These are phyloP conservation scores for Thalassia testudinum DNA, from an alignment of 116 monocot species.

Conservation along the genomic window DNA sequence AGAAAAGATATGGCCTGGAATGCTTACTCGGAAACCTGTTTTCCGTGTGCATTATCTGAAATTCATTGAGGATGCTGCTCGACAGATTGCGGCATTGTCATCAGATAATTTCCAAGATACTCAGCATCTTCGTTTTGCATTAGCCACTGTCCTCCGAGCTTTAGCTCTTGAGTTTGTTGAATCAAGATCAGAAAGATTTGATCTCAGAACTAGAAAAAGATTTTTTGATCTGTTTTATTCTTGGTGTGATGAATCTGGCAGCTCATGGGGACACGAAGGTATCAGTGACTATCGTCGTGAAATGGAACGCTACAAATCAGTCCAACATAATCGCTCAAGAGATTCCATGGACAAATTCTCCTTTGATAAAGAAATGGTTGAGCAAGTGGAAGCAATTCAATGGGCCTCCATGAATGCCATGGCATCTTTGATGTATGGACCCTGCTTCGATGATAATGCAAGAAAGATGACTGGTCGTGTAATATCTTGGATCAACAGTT, in stretches of 20 bases:
- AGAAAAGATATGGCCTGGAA: conserved; percentile 96
- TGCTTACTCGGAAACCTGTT: conserved; percentile 54
- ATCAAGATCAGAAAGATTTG: conserved; percentile 73
- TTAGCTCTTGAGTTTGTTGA: conserved; percentile 90
- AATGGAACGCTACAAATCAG: conserved; percentile 76
- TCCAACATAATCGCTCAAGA: conserved; percentile 74
- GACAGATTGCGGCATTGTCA: conserved; percentile 20
- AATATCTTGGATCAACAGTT: conserved; percentile 80
- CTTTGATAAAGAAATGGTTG: conserved; percentile 81
- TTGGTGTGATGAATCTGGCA: conserved; percentile 79
- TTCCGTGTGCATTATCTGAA: conserved; percentile 65
- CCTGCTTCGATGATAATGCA: conserved; percentile 96
- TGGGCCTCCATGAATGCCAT: conserved; percentile 96
- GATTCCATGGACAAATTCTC: conserved; percentile 84
- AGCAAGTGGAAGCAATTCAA: conserved; percentile 77
- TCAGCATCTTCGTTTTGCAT: conserved; percentile 78
- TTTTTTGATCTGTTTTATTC: conserved; percentile 66
- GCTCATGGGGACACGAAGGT: conserved; percentile 43
- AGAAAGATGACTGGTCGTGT: conserved; percentile 82
- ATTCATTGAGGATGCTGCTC: conserved; percentile 77
- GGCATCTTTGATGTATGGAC: conserved; percentile 84
- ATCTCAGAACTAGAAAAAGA: conserved; percentile 52
- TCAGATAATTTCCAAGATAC: conserved; percentile 66
- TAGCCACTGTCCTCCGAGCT: conserved; percentile 70
- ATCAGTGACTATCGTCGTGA: conserved; percentile 71